phyloP scores from a whole-genome alignment of 345 rosid species.

The Melaleuca alternifolia region DNA sequence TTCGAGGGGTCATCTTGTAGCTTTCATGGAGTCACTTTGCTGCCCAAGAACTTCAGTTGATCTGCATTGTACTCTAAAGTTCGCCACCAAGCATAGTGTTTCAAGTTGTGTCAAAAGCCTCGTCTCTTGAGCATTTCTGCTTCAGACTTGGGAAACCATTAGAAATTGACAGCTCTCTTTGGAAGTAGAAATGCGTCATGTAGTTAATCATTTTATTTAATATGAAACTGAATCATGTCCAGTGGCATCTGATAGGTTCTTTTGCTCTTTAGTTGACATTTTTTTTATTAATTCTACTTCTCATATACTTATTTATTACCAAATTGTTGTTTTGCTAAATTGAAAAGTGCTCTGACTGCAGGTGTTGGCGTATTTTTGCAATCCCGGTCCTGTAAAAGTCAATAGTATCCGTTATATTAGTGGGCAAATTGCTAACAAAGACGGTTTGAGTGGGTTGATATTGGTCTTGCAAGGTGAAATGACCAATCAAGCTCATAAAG shows the following conservation, averaged over 20 bases:
- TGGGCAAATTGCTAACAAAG: constrained; percentile 46
- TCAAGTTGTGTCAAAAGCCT: not conserved
- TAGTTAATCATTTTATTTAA: not conserved
- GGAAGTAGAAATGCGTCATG: not conserved
- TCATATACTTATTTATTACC: not conserved
- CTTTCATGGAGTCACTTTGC: not conserved
- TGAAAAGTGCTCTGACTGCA: constrained; percentile 13
- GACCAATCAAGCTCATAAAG: constrained; percentile 70
- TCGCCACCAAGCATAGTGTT: not conserved
- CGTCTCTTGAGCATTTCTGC: not conserved
- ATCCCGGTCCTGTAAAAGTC: constrained; percentile 60
- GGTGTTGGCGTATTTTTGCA: constrained; percentile 62
- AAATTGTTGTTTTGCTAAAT: not conserved
- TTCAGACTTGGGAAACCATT: not conserved
- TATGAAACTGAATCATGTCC: not conserved
- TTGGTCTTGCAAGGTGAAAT: constrained; percentile 61
- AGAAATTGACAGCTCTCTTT: not conserved
- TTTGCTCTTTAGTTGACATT: not conserved
- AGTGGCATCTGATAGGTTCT: not conserved
- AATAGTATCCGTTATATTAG: constrained; percentile 44
- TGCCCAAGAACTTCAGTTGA: not conserved
- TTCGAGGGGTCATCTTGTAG: not conserved
- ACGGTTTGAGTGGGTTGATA: constrained; percentile 50
- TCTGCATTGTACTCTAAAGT: not conserved
- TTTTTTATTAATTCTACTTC: not conserved